Base-by-base conservation (phyloP, 257 asterid species). In the Mentha longifolia region DNA sequence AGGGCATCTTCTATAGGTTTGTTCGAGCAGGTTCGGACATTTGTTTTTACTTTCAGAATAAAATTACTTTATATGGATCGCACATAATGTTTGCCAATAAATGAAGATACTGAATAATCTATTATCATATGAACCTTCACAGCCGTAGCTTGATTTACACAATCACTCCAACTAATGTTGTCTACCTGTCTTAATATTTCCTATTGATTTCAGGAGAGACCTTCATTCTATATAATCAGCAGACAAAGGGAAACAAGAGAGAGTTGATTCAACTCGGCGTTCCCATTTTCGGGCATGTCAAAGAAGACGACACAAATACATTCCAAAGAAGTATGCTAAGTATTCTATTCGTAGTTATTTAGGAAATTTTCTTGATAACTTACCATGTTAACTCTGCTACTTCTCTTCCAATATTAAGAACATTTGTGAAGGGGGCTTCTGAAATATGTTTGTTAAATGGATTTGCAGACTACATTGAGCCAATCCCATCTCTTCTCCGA, bases 211-310 rank as follows among this genome's bases (percentile, higher is more conserved):
- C 96, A 95, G 99, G 97, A 61, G 97, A 95, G 76, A 95, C 97
- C 31, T 95, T 89, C 85, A 84, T 92, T 73, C 73, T 91, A 64
- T 95, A 89, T 86, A 92, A 95, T 75, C 96, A 92, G 83, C 97
- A 89, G 76, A 64, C 85, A 46, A 95, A 87, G 71, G 97, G 98
- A 47, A 95, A 83, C 86, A 95, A 89, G 86, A 88, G 99, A 81
- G 99, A 95, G 92, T 57, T 92, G 88, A 85, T 92, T 72, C 99
- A 92, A 84, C 88, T 92, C 35, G 99, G 99, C 19, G 88, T 85
- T 76, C 97, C 99, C 68, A 87, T 95, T 74, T 95, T 95, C 20
- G 91, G 92, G 73, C 85, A 84, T 62, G 77, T 89, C 62, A 82
- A 86, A 75, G 91, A 87, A 50, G 97, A 85, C 0, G 76, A 82